A percentile compares a stretch with the other conserved stretches of the same genome.
These are phyloP conservation scores for Fusarium sp. DNA, from an alignment of 2,329 filamentous ascomycete genomes.

Conservation along the genomic window DNA sequence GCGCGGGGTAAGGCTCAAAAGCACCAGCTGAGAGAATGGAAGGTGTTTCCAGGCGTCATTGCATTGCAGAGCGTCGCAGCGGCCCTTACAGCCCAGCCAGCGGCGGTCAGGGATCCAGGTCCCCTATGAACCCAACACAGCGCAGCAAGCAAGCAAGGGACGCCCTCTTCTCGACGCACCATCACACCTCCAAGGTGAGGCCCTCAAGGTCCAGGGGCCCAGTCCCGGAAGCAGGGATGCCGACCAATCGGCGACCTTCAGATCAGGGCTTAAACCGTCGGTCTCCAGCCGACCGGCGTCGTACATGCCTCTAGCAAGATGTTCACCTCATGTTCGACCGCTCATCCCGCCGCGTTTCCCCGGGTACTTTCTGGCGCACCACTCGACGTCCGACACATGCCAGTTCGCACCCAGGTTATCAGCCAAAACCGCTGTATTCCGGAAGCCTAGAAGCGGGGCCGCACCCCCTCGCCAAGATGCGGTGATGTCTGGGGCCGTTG, in stretches of 20 bases:
- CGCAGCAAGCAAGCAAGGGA: neutral
- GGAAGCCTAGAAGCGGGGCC: constrained; percentile 2
- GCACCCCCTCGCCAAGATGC: neutral
- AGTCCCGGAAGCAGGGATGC: constrained; percentile 1
- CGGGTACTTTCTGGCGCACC: constrained; percentile 25
- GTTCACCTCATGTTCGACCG: constrained; percentile 24
- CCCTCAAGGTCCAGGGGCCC: neutral
- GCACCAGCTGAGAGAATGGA: neutral
- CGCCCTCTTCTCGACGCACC: neutral
- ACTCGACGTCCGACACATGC: constrained; percentile 36
- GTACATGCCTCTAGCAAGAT: constrained; percentile 14
- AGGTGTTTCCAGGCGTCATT: neutral
- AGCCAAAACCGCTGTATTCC: constrained; percentile 1
- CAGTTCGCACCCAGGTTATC: constrained; percentile 18
- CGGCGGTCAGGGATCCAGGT: neutral
- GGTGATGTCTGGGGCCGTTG: neutral
- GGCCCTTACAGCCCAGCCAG: neutral
- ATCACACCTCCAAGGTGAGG: constrained; percentile 5
- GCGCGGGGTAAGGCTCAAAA: constrained; percentile 6
- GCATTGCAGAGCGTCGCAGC: constrained; percentile 3
- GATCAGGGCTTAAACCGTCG: constrained; percentile 1
- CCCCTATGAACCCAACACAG: neutral
- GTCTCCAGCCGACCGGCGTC: constrained; percentile 23
- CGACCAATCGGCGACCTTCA: constrained; percentile 23
- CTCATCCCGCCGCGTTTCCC: constrained; percentile 6